phyloP scores from a whole-genome alignment of 2,329 filamentous ascomycete species.

The Ophiostoma montium region DNA sequence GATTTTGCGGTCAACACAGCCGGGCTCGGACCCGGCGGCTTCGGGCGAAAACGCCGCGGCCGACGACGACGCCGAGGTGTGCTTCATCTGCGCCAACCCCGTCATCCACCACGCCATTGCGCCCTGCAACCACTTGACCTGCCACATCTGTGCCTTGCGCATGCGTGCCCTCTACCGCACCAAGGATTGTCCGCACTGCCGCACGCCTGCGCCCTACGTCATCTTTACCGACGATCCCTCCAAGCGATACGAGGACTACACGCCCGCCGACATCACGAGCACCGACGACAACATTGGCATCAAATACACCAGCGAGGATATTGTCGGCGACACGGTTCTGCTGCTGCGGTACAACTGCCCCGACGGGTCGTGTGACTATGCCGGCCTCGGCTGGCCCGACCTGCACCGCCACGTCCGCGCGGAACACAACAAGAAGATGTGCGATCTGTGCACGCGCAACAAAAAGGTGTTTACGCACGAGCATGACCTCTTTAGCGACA shows the following conservation, averaged over 20 bases:
- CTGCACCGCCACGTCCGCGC: conserved; percentile 63
- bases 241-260: conserved; percentile 77
- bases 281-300: conserved; percentile 81
- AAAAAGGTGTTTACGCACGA: conserved; percentile 99
- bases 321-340: conserved; percentile 79
- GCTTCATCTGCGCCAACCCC: conserved; percentile 92
- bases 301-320: conserved; percentile 75
- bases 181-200: conserved; percentile 90
- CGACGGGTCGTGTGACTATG: conserved; percentile 63
- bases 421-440: conserved; percentile 77
- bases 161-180: conserved; percentile 92
- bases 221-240: conserved; percentile 78
- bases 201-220: conserved; percentile 64
- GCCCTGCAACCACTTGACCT: conserved; percentile 92
- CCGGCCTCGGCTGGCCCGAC: conserved; percentile 52
- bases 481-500: conserved; percentile 76
- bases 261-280: conserved; percentile 54
- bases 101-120: conserved; percentile 79
- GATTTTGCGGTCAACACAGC: conserved; percentile 1
- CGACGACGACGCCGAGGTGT: conserved; percentile 56
- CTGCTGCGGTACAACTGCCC: conserved; percentile 92
- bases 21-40: not conserved
- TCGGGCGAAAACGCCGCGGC: conserved; percentile 7
- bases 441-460: conserved; percentile 77
- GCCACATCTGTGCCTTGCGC: conserved; percentile 86